Evolutionary conservation across 148 eudicot species (phyloP), one percentile per base, ranked within the genome.

Genomic region (Nepenthes gracilis): DNA sequence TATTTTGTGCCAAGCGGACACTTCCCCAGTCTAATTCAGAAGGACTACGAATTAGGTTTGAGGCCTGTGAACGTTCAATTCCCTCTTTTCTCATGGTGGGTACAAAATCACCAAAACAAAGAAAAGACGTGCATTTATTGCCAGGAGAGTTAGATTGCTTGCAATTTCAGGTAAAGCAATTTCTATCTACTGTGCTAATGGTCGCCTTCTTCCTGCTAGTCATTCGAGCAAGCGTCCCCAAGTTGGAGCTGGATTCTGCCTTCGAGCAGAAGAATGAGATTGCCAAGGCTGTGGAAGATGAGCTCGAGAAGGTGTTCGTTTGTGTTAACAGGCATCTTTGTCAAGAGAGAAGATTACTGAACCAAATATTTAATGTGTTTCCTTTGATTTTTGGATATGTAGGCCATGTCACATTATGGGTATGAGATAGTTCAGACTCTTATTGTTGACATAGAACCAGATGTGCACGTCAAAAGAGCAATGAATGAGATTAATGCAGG

Each of bases 401-500:
- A 86, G 88, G 93, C 93, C 58, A 86, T 86, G 93, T 86, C 93
- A 52, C 67, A 71, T 40, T 86, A 86, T 58, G 85, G 92, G 37
- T 86, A 75, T 61, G 82, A 86, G 79, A 86, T 86, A 43, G 93
- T 86, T 70, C 93, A 86, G 67, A 86, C 93, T 55, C 85, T 86
- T 36, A 86, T 86, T 59, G 93, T 86, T 56, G 93, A 85, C 64
- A 83, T 85, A 49, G 93, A 83, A 65, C 93, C 93, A 55, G 88
- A 86, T 73, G 82, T 66, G 47, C 82, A 78, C 69, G 94, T 86
- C 35, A 86, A 83, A 67, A 78, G 79, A 70, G 86, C 94, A 43
- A 86, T 86, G 94, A 86, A 86, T 62, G 94, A 86, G 80, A 86
- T 86, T 13, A 87, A 87, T 82, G 87, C 82, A 67, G 90, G 87